Conservation (phyloP, 768 basidiomycete species). For the Boletus vinaceobasis region DNA sequence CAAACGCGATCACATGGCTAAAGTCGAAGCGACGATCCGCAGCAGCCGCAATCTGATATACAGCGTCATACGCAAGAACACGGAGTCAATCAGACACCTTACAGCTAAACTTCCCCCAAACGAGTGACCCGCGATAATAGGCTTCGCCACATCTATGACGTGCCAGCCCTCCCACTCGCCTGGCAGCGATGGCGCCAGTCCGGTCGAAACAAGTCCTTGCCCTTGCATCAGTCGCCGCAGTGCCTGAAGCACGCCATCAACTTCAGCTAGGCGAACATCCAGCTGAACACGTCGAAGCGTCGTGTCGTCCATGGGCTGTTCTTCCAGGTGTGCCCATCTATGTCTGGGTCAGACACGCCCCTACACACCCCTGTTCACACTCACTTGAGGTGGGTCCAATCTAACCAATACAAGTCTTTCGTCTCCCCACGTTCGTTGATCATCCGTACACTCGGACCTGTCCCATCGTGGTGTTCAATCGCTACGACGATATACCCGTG, state of each 20-base stretch:
- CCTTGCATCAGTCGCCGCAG: slow-evolving; percentile 1
- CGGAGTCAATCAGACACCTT: background rate
- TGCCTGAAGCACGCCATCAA: slow-evolving; percentile 31
- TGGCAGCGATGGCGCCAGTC: background rate
- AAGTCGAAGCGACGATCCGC: slow-evolving; percentile 21
- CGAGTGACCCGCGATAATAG: slow-evolving; percentile 33
- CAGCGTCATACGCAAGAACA: background rate
- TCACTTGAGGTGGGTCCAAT: slow-evolving; percentile 30
- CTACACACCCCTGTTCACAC: background rate
- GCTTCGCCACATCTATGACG: slow-evolving; percentile 15
- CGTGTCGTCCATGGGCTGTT: slow-evolving; percentile 33
- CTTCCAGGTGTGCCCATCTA: slow-evolving; percentile 31
- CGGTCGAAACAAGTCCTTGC: background rate
- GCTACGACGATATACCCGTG: slow-evolving; percentile 44
- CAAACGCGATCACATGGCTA: slow-evolving; percentile 26
- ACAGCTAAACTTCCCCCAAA: slow-evolving; percentile 32
- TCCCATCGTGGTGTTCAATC: slow-evolving; percentile 48
- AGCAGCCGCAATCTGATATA: slow-evolving; percentile 24
- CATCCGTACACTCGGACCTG: slow-evolving; percentile 34
- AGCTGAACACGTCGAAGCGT: slow-evolving; percentile 30
- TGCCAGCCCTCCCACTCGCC: slow-evolving; percentile 21
- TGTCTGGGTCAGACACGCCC: background rate
- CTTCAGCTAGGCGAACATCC: slow-evolving; percentile 37
- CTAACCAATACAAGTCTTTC: slow-evolving; percentile 31
- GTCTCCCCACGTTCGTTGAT: slow-evolving; percentile 19